Conservation (phyloP, 352 stramenopile species). For the Halophytophthora polymorphica region DNA sequence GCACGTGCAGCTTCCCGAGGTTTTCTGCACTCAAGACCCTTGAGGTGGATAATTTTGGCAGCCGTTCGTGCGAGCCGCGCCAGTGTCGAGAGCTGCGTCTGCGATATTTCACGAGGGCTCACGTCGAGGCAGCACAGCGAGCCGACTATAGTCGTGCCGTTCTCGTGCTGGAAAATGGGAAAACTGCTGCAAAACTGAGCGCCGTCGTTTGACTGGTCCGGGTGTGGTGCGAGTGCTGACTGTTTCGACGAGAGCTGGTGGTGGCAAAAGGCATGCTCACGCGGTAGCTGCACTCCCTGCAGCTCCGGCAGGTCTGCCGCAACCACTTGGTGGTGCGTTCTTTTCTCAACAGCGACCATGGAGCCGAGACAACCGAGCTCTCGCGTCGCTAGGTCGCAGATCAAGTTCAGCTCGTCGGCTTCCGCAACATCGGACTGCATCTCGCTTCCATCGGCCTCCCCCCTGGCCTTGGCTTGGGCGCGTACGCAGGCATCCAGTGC, state of each 20-base stretch:
- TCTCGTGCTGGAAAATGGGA: slow-evolving; percentile 23
- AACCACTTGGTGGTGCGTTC: slow-evolving; percentile 27
- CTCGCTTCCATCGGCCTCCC: too few species aligned
- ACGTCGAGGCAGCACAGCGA: slow-evolving; percentile 27
- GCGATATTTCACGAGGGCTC: slow-evolving; percentile 19
- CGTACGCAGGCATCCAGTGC: too few species aligned
- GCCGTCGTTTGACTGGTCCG: slow-evolving; percentile 31
- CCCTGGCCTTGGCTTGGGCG: too few species aligned
- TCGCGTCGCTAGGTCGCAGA: slow-evolving; percentile 33
- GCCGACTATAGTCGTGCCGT: slow-evolving; percentile 18
- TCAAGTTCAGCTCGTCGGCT: slow-evolving; percentile 27
- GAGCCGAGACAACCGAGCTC: slow-evolving; percentile 40
- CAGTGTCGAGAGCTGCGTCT: slow-evolving; percentile 32
- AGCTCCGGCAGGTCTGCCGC: slow-evolving; percentile 34
- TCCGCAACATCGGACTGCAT: too few species aligned
- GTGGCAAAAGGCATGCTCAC: slow-evolving; percentile 44
- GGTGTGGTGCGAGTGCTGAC: slow-evolving; percentile 46
- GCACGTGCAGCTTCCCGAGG: too few species aligned
- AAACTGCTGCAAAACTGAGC: slow-evolving; percentile 55
- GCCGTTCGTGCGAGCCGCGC: slow-evolving; percentile 21
- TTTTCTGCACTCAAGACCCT: slow-evolving; percentile 2
- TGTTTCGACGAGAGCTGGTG: slow-evolving; percentile 44
- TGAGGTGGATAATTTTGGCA: slow-evolving; percentile 10
- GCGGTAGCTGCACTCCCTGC: slow-evolving; percentile 19
- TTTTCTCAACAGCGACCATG: slow-evolving; percentile 38